Percentiles rank a stretch among this genome's conserved stretches.
These are phyloP conservation scores for Aspergillus unguis DNA, from an alignment of 2,329 filamentous ascomycete genomes.

Conservation along the genomic window DNA sequence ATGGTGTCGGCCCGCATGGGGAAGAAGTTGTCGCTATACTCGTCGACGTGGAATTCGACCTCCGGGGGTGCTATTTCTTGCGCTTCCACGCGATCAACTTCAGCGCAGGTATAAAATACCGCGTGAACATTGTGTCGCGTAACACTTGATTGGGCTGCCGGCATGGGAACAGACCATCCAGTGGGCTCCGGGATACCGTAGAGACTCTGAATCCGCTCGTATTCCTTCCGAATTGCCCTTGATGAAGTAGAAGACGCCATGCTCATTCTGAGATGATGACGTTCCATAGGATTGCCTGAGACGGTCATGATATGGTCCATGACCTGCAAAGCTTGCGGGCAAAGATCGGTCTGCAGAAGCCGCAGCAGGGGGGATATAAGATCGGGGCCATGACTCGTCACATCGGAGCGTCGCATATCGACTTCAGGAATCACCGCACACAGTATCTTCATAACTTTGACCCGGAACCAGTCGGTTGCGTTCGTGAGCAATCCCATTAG, in stretches of 20 bases:
- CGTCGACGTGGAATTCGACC: slow-evolving; percentile 88
- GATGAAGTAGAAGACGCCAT: slow-evolving; percentile 83
- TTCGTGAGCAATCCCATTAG: slow-evolving; percentile 90
- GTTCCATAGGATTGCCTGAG: slow-evolving; percentile 86
- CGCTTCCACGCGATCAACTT: slow-evolving; percentile 57
- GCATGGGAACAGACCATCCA: slow-evolving; percentile 93
- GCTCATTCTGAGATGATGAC: slow-evolving; percentile 94
- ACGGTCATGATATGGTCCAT: slow-evolving; percentile 95
- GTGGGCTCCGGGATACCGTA: slow-evolving; percentile 96
- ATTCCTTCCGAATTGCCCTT: slow-evolving; percentile 84
- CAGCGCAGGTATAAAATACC: slow-evolving; percentile 90
- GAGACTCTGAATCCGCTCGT: slow-evolving; percentile 86
- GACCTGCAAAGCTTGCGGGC: slow-evolving; percentile 85
- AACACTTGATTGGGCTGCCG: slow-evolving; percentile 79
- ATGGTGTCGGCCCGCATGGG: slow-evolving; percentile 83
- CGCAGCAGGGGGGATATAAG: slow-evolving; percentile 89
- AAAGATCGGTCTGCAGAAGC: slow-evolving; percentile 87
- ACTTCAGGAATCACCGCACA: slow-evolving; percentile 81
- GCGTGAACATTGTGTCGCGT: slow-evolving; percentile 92
- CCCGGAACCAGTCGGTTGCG: slow-evolving; percentile 80
- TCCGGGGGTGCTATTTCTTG: slow-evolving; percentile 70
- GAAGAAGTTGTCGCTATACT: slow-evolving; percentile 75
- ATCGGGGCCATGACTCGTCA: slow-evolving; percentile 87
- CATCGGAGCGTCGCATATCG: slow-evolving; percentile 87
- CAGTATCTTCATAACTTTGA: slow-evolving; percentile 88